Base-by-base conservation (phyloP, 129 eudicot species). In the Logfia minima region DNA sequence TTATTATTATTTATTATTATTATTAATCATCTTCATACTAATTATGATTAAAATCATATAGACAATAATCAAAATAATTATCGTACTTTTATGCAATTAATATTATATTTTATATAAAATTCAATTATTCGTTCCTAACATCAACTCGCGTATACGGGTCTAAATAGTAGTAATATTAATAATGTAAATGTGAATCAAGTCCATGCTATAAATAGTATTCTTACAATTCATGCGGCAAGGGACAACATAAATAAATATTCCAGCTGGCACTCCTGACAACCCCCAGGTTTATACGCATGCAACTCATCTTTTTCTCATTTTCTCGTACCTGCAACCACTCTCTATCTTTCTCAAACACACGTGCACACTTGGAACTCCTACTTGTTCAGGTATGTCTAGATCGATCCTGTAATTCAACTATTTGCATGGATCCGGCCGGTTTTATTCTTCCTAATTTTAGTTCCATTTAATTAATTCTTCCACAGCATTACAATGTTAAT, bases 241-340 rank as follows among this genome's bases (percentile, higher is more conserved):
- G 35, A 28, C n/a, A 63, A 19, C 10, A 60, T 60, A 21, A 60
- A 60, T 60, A 45, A 45, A 41, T 41, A 28, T 28, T 63, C 68
- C 68, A 63, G 68, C 39, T 63, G 68, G 39, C 68, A 63, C 8
- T 59, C 11, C 63, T 19, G 63, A 58, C 63, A 19, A 8, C 28
- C 63, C 63, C 63, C 63, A 56, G 10, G 32, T 59, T 59, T 59
- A 18, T 26, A 63, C 34, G 18, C 68, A 22, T 58, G 24, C 23
- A 56, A 62, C 7, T 62, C 35, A 23, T 63, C 18, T 11, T 63
- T 63, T 63, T 63, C 68, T 63, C 68, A 62, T 62, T 62, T 45
- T 45, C 48, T 62, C 18, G 32, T 62, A 28, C 34, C 32, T 26
- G 68, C 34, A 11, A 8, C 34, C n/a, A 26, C 19, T 26, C 68